Base-by-base conservation (phyloP, 257 asterid genomes). In the Ocimum tenuiflorum region DNA sequence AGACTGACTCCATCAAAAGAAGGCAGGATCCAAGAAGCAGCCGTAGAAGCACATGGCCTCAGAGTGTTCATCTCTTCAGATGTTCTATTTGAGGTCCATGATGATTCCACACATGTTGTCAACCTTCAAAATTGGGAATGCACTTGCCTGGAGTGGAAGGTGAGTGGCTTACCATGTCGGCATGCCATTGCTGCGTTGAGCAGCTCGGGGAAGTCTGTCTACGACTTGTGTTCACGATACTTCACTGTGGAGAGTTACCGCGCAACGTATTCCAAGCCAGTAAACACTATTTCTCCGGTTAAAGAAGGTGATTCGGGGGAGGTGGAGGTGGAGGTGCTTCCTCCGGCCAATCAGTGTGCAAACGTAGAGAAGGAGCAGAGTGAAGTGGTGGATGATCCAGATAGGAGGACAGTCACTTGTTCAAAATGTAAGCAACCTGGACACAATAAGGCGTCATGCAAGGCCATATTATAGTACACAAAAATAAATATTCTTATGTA, bases 361-460 rank as follows among this genome's bases (percentile, higher is more conserved):
- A 39, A 65, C 38, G 75, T 80, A 52, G 79, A 61, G 63, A 82
- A 81, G 82, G 83, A 83, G 70, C 74, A 60, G 72, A 73, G 51
- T 10, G 81, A 83, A 71, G 68, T 52, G 56, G 68, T 52, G 56
- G 88, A 79, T 48, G 92, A 86, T 19, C 77, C 87, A 10, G 87
- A 82, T 63, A 82, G 80, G 85, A 83, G 96, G 80, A 91, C 98
- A 3, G 95, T 91, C 18, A 85, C 87, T 3, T 91, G 98, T 80
- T 82, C 90, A 48, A 82, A 74, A 75, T 91, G 97, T 73, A 91
- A 86, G 81, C 90, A 83, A 77, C 88, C 88, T 13, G 98, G 96
- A 60, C 98, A 91, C 64, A 91, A 91, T 45, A 88, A 86, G 81
- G 86, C 94, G 75, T 84, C 98, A 15, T 91, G 98, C 75, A 86